Evolutionary conservation across 768 basidiomycete genomes (phyloP).

Genomic region (Pleurotus ostreatus): DNA sequence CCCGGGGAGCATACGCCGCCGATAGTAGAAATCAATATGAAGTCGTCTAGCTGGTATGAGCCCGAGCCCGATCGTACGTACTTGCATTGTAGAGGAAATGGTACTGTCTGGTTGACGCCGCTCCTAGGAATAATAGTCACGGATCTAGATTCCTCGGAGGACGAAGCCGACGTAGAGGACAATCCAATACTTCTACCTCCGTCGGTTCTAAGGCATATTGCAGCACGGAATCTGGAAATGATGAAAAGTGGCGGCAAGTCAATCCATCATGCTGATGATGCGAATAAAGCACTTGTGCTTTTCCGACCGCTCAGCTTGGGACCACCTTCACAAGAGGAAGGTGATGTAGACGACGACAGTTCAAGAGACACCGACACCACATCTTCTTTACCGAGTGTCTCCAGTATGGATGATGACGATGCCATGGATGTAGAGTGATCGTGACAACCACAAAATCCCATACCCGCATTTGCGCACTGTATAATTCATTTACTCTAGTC

Average conservation of each 20-base stretch:
- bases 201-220: constrained; percentile 41
- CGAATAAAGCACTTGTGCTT: constrained; percentile 49
- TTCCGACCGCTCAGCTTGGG: constrained; percentile 34
- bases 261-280: constrained; percentile 1
- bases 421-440: constrained; percentile 52
- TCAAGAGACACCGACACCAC: constrained; percentile 6
- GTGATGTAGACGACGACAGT: not conserved
- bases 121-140: constrained; percentile 56
- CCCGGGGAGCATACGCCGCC: constrained; percentile 18
- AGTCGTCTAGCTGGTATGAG: constrained; percentile 60
- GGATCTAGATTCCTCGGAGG: constrained; percentile 48
- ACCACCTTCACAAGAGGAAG: not conserved
- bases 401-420: constrained; percentile 27
- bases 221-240: constrained; percentile 19
- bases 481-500: constrained; percentile 8
- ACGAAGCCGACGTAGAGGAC: constrained; percentile 36
- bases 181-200: constrained; percentile 35
- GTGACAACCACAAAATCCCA: not conserved
- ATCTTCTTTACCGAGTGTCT: not conserved
- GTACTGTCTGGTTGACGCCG: not conserved
- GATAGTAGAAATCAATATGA: constrained; percentile 60
- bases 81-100: not conserved
- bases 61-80: constrained; percentile 64
- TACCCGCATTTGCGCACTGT: too few species aligned
- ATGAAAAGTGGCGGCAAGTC: constrained; percentile 15